These are phyloP conservation scores for Fusarium caatingaense DNA, from an alignment of 2,329 filamentous ascomycete genomes.

Conservation along the genomic window DNA sequence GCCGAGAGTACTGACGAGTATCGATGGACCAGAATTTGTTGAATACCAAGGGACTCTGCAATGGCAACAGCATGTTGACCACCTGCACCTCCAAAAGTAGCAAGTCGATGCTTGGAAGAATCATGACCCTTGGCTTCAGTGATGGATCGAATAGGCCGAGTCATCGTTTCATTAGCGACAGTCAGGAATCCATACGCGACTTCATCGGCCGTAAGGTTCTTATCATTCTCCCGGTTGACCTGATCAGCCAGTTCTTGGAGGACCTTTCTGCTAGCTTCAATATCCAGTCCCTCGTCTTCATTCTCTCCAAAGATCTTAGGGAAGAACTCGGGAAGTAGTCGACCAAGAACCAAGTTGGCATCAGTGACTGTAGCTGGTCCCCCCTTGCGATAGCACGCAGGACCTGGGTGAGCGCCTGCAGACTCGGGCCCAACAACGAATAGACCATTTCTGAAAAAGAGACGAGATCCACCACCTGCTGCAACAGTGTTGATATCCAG, in stretches of 20 bases:
- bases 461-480: conserved; percentile 83
- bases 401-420: conserved; percentile 88
- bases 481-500: conserved; percentile 96
- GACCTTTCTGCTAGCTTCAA: conserved; percentile 77
- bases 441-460: conserved; percentile 90
- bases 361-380: conserved; percentile 94
- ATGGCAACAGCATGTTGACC: conserved; percentile 95
- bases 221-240: conserved; percentile 80
- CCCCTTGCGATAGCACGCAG: conserved; percentile 90
- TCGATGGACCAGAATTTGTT: conserved; percentile 85
- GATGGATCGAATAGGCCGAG: conserved; percentile 86
- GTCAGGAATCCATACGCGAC: conserved; percentile 91
- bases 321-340: conserved; percentile 90
- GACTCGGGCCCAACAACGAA: conserved; percentile 93
- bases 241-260: conserved; percentile 81
- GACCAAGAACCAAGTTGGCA: conserved; percentile 86
- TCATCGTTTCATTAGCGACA: conserved; percentile 93
- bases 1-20: conserved; percentile 92
- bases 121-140: conserved; percentile 95
- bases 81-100: conserved; percentile 91
- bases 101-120: conserved; percentile 88
- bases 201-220: conserved; percentile 81
- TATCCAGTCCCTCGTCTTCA: conserved; percentile 83
- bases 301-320: conserved; percentile 94
- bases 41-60: conserved; percentile 84